Percentiles rank a stretch among this genome's conserved stretches.
Conservation (phyloP, 306 rosid genomes). For the Castanopsis chinensis region DNA sequence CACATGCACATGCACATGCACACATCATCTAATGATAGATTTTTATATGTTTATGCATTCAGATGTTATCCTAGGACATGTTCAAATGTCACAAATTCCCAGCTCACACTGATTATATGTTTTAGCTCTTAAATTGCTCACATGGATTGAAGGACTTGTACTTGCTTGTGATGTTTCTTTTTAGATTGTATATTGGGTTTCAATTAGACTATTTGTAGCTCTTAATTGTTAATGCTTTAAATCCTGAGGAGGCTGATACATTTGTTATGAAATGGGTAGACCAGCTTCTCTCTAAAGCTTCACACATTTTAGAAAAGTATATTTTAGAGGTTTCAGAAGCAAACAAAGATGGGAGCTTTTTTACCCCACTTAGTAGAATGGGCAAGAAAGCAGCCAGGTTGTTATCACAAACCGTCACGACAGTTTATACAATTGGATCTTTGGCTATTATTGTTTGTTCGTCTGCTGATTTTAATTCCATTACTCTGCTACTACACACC, state of each 20-base stretch:
- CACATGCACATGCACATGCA: too few relatives aligned
- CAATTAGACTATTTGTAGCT: not conserved
- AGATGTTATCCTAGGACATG: too few relatives aligned
- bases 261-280: conserved; percentile 61
- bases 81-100: too few relatives aligned
- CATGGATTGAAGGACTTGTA: conserved; percentile 7
- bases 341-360: conserved; percentile 35
- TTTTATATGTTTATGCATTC: too few relatives aligned
- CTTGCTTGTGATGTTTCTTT: conserved; percentile 8
- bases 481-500: conserved; percentile 66
- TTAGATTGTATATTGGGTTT: not conserved
- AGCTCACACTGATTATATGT: not conserved
- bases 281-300: conserved; percentile 54
- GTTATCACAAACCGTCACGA: conserved; percentile 60
- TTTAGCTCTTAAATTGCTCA: not conserved
- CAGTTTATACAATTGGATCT: conserved; percentile 81
- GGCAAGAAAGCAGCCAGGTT: conserved; percentile 50
- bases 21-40: too few relatives aligned
- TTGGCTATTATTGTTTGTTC: conserved; percentile 72
- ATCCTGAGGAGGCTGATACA: conserved; percentile 43
- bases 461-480: conserved; percentile 49
- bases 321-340: conserved; percentile 39
- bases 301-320: conserved; percentile 59
- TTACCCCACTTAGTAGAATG: conserved; percentile 61
- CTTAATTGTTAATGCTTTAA: conserved; percentile 60